phyloP scores from a whole-genome alignment of 768 basidiomycete species.

The Macrolepiota fuliginosa region DNA sequence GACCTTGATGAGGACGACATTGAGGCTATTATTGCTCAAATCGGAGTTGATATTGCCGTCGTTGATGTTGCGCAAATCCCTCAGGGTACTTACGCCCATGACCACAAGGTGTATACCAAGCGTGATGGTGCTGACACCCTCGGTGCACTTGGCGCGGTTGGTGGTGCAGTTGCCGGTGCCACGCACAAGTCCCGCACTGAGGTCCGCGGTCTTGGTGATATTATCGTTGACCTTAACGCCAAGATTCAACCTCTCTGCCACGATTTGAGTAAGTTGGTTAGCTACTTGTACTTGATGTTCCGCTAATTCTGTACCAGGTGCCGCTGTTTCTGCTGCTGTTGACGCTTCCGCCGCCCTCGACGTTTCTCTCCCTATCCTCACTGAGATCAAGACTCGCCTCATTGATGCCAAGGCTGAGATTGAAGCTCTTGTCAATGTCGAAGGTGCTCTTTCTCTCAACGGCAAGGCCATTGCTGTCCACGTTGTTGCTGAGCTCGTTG shows the following conservation, averaged over 20 bases:
- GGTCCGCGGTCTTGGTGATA: neutral
- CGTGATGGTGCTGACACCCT: too few species aligned
- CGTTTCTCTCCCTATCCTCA: constrained; percentile 16
- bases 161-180: neutral
- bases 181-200: neutral
- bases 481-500: constrained; percentile 13
- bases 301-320: neutral
- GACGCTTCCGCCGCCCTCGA: constrained; percentile 9
- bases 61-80: neutral
- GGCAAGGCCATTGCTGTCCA: constrained; percentile 16
- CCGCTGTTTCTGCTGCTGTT: neutral
- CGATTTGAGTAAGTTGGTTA: neutral
- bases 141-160: neutral
- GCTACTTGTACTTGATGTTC: neutral
- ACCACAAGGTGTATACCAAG: too few species aligned
- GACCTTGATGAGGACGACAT: neutral
- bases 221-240: constrained; percentile 10
- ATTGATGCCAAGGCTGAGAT: constrained; percentile 12
- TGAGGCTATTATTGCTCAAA: neutral
- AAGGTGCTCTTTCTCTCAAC: constrained; percentile 11
- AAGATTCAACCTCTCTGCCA: constrained; percentile 12
- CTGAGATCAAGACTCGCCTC: constrained; percentile 14
- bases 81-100: too few species aligned
- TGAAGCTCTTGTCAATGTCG: constrained; percentile 15
- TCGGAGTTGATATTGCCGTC: neutral